Percentiles rank a stretch among this genome's conserved stretches.
phyloP scores from a whole-genome alignment of 306 rosid species.

The Acacia acuminata region DNA sequence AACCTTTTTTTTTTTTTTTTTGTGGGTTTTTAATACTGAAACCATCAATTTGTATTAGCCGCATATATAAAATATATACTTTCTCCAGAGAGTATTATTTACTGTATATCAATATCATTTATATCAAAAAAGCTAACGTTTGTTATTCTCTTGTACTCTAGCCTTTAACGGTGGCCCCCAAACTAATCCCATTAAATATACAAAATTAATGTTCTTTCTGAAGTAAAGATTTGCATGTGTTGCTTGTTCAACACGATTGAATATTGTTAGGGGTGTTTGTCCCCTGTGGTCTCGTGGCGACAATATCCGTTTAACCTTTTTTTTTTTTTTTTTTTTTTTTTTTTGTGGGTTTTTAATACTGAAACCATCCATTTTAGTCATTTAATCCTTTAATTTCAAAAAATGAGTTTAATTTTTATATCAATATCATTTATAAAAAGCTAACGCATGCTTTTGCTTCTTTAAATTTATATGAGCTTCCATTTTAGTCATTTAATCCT shows the following conservation, averaged over 20 bases:
- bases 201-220: background rate
- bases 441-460: too few species aligned
- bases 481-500: too few species aligned
- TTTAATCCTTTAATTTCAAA: too few species aligned
- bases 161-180: background rate
- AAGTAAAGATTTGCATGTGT: background rate
- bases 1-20: background rate
- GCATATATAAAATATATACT: background rate
- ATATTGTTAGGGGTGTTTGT: background rate
- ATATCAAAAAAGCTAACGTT: too few species aligned
- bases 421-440: too few species aligned
- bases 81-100: background rate
- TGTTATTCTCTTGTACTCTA: background rate
- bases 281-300: background rate
- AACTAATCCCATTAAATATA: background rate
- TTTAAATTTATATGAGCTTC: too few species aligned
- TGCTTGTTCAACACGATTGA: conserved; percentile 6
- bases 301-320: background rate
- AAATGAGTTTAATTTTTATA: too few species aligned
- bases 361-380: background rate
- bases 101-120: background rate
- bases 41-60: background rate
- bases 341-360: background rate
- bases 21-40: too few species aligned
- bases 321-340: too few species aligned